A percentile compares a stretch with the other conserved stretches of the same genome.
Evolutionary conservation across 2,329 filamentous ascomycete species (phyloP).

Genomic region (Alternaria gaisen): DNA sequence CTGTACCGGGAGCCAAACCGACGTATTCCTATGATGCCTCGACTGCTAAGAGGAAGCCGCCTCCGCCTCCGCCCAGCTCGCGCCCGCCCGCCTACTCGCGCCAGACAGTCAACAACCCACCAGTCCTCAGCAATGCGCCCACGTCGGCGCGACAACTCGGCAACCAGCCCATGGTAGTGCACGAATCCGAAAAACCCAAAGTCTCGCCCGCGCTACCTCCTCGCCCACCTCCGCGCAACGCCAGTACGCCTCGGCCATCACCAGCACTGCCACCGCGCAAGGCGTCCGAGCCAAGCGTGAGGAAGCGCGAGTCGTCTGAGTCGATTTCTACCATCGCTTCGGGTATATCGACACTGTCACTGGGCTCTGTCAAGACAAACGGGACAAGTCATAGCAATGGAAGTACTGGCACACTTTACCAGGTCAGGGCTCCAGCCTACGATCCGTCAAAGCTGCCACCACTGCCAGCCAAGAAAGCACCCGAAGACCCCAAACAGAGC

Average conservation of each 20-base stretch:
- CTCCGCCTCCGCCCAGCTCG: conserved; percentile 50
- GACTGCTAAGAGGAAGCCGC: conserved; percentile 48
- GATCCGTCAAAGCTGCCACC: conserved; percentile 64
- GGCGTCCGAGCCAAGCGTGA: conserved; percentile 51
- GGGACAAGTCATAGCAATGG: conserved; percentile 45
- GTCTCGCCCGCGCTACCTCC: conserved; percentile 46
- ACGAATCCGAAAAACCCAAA: conserved; percentile 26
- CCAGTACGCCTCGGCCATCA: conserved; percentile 46
- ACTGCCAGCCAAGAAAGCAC: conserved; percentile 60
- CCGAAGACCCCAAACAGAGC: conserved; percentile 53
- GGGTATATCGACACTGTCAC: conserved; percentile 59
- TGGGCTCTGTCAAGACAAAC: conserved; percentile 57
- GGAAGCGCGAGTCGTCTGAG: conserved; percentile 53
- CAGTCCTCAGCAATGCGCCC: conserved; percentile 48
- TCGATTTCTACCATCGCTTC: conserved; percentile 63
- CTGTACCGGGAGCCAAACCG: conserved; percentile 47
- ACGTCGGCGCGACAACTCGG: conserved; percentile 45
- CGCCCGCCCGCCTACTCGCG: conserved; percentile 44
- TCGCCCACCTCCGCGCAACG: conserved; percentile 60
- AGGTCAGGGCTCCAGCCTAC: conserved; percentile 65
- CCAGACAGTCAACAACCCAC: conserved; percentile 53
- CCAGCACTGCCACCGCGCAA: conserved; percentile 57
- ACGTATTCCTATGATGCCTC: conserved; percentile 48
- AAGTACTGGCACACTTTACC: conserved; percentile 42
- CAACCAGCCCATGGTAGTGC: conserved; percentile 49